Evolutionary conservation across 805 yeast genomes (phyloP), one percentile per base, ranked within the genome.

Genomic region (Starmera quercuum): DNA sequence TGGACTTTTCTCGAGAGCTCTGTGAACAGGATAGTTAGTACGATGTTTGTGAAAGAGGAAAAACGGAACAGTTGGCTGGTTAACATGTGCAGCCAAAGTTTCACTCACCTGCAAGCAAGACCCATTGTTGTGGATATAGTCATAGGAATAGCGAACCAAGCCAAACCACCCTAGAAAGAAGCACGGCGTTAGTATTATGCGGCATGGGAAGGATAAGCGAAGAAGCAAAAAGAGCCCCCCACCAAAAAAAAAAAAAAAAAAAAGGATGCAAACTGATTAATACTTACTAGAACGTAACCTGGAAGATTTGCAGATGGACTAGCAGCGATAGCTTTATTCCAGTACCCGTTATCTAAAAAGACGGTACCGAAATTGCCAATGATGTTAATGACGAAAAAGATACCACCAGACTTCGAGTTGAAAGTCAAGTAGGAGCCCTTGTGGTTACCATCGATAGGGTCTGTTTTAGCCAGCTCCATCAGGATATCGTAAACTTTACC

Each of bases 301-400:
- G 92, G 90, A 45, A 86, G 63, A 20, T 94, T 85, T 30, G 92
- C 78, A 9, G 76, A 82, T 16, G 95, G 94, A 39, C 80, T 71
- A 7, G 90, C 78, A 20, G 94, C 85, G 54, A 86, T 82, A 10
- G 94, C 94, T 61, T 85, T 85, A 61, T 82, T 82, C 78, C 87
- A 84, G 60, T 85, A 86, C 19, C 94, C 92, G 45, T 81, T 81
- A 56, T 85, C 95, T 47, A 85, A 61, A 54, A 83, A 85, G 13
- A 84, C 94, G 18, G 94, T 83, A 36, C 95, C 95, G 50, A 84
- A 85, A 58, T 85, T 85, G 45, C 95, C 95, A 31, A 85, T 86
- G 42, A 86, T 66, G 58, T 81, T 87, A 56, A 88, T 84, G 26
- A 86, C 90, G 46, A 85, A 77, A 68, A 88, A 88, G 32, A 87